Percentiles rank a stretch among this genome's conserved stretches.
Conservation (phyloP, 2,329 filamentous ascomycete genomes). For the Elsinoe batatas region DNA sequence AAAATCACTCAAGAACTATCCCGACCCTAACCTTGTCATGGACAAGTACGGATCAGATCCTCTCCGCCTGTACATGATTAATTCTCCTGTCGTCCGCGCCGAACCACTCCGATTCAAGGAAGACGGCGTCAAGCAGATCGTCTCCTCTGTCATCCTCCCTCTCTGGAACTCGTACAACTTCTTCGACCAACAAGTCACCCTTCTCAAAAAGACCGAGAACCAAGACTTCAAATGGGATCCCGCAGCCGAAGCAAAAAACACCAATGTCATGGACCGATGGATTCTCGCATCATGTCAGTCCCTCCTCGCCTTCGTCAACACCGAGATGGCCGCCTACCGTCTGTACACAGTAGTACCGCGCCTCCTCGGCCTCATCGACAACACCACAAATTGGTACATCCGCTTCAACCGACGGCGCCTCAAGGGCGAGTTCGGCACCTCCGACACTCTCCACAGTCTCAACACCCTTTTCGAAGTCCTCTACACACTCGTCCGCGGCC, state of each 20-base stretch:
- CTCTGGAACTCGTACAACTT: conserved; percentile 97
- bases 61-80: conserved; percentile 89
- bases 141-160: conserved; percentile 80
- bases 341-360: conserved; percentile 83
- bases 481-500: conserved; percentile 74
- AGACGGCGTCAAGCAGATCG: conserved; percentile 84
- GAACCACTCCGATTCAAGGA: conserved; percentile 90
- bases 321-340: conserved; percentile 70
- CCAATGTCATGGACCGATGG: conserved; percentile 94
- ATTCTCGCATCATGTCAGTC: conserved; percentile 88
- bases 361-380: conserved; percentile 64
- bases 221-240: conserved; percentile 73
- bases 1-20: conserved; percentile 92
- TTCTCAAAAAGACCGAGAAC: conserved; percentile 76
- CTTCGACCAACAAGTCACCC: conserved; percentile 76
- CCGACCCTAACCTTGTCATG: conserved; percentile 75
- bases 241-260: conserved; percentile 61
- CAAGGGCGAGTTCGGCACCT: conserved; percentile 77
- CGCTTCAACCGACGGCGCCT: conserved; percentile 83
- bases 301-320: conserved; percentile 79
- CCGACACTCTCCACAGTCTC: conserved; percentile 81
- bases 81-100: conserved; percentile 86
- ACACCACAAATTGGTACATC: conserved; percentile 98
- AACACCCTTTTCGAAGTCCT: conserved; percentile 93
- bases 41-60: conserved; percentile 84